Conservation (phyloP, 176 grass and related monocot genomes). For the Melocanna baccifera region DNA sequence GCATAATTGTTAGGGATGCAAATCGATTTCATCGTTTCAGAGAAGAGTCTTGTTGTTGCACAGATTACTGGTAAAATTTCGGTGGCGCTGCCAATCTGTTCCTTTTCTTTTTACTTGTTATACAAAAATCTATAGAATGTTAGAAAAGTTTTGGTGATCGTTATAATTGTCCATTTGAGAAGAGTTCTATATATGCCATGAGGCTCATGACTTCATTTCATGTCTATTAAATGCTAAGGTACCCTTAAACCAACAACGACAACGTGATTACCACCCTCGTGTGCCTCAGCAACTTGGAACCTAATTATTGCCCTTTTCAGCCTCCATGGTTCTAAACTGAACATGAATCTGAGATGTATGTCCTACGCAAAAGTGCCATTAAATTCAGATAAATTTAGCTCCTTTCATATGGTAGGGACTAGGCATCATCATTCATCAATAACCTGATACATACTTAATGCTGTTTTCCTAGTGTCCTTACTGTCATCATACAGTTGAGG, state of each 20-base stretch:
- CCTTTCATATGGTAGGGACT: constrained; percentile 37
- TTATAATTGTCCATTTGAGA: constrained; percentile 18
- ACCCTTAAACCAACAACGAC: constrained; percentile 49
- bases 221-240: constrained; percentile 47
- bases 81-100: constrained; percentile 8
- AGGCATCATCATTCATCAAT: constrained; percentile 39
- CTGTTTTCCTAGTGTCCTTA: constrained; percentile 28
- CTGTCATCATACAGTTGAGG: constrained; percentile 20
- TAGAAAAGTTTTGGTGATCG: constrained; percentile 7
- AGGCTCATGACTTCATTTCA: constrained; percentile 36
- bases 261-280: constrained; percentile 51
- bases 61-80: constrained; percentile 61
- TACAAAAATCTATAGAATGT: constrained; percentile 31
- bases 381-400: constrained; percentile 32
- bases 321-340: constrained; percentile 44
- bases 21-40: constrained; percentile 69
- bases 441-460: constrained; percentile 31
- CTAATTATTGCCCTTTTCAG: constrained; percentile 59
- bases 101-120: neutral
- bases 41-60: constrained; percentile 60
- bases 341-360: constrained; percentile 56
- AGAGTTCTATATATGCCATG: constrained; percentile 23
- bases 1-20: constrained; percentile 59
- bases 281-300: constrained; percentile 51
- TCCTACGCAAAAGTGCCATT: constrained; percentile 51